These are phyloP conservation scores for Metarhizium robertsii DNA, from an alignment of 2,329 filamentous ascomycete genomes.

Conservation along the genomic window DNA sequence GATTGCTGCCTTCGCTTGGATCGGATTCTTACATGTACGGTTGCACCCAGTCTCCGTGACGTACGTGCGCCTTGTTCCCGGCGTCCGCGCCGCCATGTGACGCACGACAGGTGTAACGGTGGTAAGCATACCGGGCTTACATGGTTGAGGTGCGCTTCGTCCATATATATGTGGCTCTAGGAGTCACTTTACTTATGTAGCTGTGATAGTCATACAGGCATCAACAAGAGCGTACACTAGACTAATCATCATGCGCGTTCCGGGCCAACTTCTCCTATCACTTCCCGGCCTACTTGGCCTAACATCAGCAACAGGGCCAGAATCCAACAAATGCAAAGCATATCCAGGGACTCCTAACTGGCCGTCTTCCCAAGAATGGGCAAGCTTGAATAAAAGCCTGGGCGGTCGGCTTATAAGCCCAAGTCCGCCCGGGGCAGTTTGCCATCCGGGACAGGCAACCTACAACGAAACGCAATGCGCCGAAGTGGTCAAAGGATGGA, in stretches of 20 bases:
- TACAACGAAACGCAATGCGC: constrained; percentile 22
- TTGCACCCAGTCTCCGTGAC: no score
- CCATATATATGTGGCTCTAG: no score
- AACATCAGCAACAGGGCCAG: not conserved
- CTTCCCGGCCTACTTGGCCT: not conserved
- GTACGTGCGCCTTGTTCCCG: no score
- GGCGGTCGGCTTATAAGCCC: constrained; percentile 32
- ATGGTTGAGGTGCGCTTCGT: no score
- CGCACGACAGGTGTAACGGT: no score
- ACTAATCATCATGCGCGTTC: not conserved
- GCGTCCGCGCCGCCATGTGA: no score
- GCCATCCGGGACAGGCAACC: constrained; percentile 16
- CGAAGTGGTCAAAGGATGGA: constrained; percentile 14
- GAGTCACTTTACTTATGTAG: no score
- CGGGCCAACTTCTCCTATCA: not conserved
- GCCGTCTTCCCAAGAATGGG: constrained; percentile 38
- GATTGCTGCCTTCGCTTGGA: no score
- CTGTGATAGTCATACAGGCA: not conserved
- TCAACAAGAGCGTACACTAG: not conserved
- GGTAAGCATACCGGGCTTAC: no score
- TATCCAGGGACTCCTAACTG: constrained; percentile 35
- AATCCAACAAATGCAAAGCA: constrained; percentile 30
- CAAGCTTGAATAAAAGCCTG: constrained; percentile 33
- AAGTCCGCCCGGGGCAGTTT: constrained; percentile 24
- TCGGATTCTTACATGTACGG: no score